These are phyloP conservation scores for Populus euphratica DNA, from an alignment of 345 rosid species.

Conservation along the genomic window DNA sequence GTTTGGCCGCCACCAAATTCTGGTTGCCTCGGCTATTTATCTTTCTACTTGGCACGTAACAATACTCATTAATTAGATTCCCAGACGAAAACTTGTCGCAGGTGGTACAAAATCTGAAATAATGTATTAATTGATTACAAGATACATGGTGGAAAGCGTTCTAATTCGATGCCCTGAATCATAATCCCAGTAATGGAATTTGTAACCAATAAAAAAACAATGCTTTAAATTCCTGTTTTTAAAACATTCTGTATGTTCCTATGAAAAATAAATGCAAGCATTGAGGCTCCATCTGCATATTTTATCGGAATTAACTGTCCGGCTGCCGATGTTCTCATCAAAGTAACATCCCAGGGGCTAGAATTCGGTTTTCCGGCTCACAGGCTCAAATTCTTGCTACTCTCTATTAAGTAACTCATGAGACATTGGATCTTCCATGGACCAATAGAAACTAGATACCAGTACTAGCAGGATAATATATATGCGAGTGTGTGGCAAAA, in stretches of 20 bases:
- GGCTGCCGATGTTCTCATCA: too few species aligned
- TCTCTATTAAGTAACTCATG: too few species aligned
- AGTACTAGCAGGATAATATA: too few species aligned
- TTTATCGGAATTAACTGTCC: not conserved
- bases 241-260: not conserved
- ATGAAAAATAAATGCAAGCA: not conserved
- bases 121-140: not conserved
- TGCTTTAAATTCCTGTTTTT: not conserved
- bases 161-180: not conserved
- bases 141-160: not conserved
- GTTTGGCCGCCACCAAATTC: slow-evolving; percentile 4
- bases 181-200: not conserved
- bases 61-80: not conserved
- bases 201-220: not conserved
- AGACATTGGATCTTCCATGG: too few species aligned
- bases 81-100: not conserved
- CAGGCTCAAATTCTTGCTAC: too few species aligned
- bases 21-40: not conserved
- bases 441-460: too few species aligned
- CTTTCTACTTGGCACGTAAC: not conserved
- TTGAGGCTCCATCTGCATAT: not conserved
- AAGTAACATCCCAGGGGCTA: too few species aligned
- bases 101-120: not conserved
- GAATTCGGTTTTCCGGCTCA: too few species aligned
- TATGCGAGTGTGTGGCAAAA: too few species aligned